Percentiles rank a stretch among this genome's conserved stretches.
These are phyloP conservation scores for Suillus cothurnatus DNA, from an alignment of 768 basidiomycete genomes.

Conservation along the genomic window DNA sequence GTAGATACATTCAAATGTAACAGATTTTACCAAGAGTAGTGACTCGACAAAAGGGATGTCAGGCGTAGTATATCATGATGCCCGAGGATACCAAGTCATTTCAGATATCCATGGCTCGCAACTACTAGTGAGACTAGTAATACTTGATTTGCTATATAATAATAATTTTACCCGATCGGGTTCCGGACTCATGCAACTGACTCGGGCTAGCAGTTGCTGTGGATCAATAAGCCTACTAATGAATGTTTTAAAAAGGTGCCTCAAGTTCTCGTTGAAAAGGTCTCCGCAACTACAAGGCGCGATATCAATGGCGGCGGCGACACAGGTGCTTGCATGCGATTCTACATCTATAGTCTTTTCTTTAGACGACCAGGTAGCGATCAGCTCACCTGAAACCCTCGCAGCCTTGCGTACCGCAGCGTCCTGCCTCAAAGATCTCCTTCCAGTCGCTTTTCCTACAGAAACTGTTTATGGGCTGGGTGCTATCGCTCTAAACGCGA, in stretches of 20 bases:
- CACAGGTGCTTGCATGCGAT: slow-evolving; percentile 61
- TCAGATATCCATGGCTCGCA: background rate
- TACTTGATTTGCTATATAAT: background rate
- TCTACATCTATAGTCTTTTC: slow-evolving; percentile 61
- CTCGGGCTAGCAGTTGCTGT: no score
- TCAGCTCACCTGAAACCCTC: slow-evolving; percentile 53
- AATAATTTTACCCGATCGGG: background rate
- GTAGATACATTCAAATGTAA: background rate
- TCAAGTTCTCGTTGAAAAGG: slow-evolving; percentile 30
- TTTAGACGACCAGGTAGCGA: slow-evolving; percentile 44
- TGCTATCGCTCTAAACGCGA: slow-evolving; percentile 69
- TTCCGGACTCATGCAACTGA: background rate
- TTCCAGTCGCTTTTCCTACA: slow-evolving; percentile 87
- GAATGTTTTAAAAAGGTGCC: slow-evolving; percentile 10
- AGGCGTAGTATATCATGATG: background rate
- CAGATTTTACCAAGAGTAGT: background rate
- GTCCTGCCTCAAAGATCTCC: slow-evolving; percentile 48
- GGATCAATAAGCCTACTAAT: background rate
- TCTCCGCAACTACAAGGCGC: background rate
- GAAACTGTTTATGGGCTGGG: slow-evolving; percentile 99
- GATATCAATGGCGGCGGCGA: slow-evolving; percentile 27
- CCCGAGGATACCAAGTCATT: background rate
- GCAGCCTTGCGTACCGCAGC: slow-evolving; percentile 58
- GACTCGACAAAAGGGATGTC: background rate
- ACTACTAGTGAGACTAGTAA: background rate